Evolutionary conservation across 2,329 filamentous ascomycete species (phyloP).

Genomic region (Lachnellula occidentalis): DNA sequence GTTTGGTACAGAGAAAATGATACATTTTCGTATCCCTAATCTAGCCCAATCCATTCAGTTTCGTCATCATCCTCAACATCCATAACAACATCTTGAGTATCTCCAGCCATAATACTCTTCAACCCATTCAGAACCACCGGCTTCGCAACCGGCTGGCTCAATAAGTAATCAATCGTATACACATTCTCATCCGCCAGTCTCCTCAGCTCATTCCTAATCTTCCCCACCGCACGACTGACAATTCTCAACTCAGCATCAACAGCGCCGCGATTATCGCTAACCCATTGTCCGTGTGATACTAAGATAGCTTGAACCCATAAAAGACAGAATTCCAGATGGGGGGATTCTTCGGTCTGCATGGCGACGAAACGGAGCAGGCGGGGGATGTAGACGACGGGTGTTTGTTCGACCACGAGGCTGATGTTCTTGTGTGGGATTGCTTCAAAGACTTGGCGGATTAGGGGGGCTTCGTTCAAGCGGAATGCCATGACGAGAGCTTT

Average conservation of each 20-base stretch:
- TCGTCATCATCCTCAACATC: slow-evolving; percentile 36
- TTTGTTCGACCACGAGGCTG: slow-evolving; percentile 66
- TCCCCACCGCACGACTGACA: slow-evolving; percentile 72
- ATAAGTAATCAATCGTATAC: slow-evolving; percentile 81
- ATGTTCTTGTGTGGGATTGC: slow-evolving; percentile 72
- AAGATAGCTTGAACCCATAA: slow-evolving; percentile 84
- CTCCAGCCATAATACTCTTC: slow-evolving; percentile 24
- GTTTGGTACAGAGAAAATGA: background rate
- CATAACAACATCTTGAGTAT: slow-evolving; percentile 31
- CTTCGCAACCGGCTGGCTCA: slow-evolving; percentile 43
- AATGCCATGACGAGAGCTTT: slow-evolving; percentile 97
- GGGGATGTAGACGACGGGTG: slow-evolving; percentile 82
- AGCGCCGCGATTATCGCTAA: slow-evolving; percentile 73
- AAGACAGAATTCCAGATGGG: slow-evolving; percentile 91
- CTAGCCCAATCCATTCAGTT: slow-evolving; percentile 49
- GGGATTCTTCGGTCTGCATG: slow-evolving; percentile 79
- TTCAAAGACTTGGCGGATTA: slow-evolving; percentile 84
- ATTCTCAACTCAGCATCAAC: slow-evolving; percentile 81
- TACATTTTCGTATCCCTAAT: slow-evolving; percentile 28
- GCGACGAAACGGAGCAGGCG: slow-evolving; percentile 83
- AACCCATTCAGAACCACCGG: slow-evolving; percentile 22
- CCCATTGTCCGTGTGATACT: slow-evolving; percentile 76
- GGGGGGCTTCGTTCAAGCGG: slow-evolving; percentile 77
- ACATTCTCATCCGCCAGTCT: slow-evolving; percentile 81
- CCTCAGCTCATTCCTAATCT: slow-evolving; percentile 77